Percentiles rank a stretch among this genome's conserved stretches.
These are phyloP conservation scores for Aspergillus japonicus DNA, from an alignment of 2,329 filamentous ascomycete species.

Conservation along the genomic window DNA sequence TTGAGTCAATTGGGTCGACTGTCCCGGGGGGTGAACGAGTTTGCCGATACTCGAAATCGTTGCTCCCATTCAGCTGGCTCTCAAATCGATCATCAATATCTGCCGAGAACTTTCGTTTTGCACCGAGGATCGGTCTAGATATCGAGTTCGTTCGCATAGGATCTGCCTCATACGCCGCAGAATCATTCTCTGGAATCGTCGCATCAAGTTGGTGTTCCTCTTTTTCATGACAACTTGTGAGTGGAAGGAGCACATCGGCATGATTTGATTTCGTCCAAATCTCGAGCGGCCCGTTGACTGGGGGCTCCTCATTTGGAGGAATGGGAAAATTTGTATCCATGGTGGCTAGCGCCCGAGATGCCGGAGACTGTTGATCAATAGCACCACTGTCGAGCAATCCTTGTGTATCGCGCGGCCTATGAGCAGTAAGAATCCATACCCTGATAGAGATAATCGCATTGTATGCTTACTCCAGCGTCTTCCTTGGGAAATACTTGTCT, in stretches of 20 bases:
- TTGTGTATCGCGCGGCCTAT: constrained; percentile 38
- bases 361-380: constrained; percentile 12
- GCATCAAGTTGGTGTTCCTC: constrained; percentile 10
- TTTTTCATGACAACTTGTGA: not conserved
- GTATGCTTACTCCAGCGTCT: constrained; percentile 53
- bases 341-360: constrained; percentile 30
- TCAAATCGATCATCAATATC: constrained; percentile 48
- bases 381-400: constrained; percentile 25
- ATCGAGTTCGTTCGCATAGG: not conserved
- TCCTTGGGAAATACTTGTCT: constrained; percentile 57
- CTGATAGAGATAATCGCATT: not conserved
- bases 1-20: constrained; percentile 9
- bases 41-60: constrained; percentile 37
- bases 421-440: not conserved
- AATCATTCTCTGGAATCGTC: not conserved
- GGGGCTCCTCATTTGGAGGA: not conserved
- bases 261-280: not conserved
- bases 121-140: constrained; percentile 45
- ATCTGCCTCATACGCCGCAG: constrained; percentile 1
- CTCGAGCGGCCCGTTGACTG: not conserved
- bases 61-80: constrained; percentile 21
- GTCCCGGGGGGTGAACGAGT: constrained; percentile 19
- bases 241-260: constrained; percentile 21
- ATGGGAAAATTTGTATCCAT: constrained; percentile 29
- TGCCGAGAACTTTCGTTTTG: constrained; percentile 59